Percentiles rank a stretch among this genome's conserved stretches.
Evolutionary conservation across 768 basidiomycete species (phyloP).

Genomic region (Kwoniella bestiolae): DNA sequence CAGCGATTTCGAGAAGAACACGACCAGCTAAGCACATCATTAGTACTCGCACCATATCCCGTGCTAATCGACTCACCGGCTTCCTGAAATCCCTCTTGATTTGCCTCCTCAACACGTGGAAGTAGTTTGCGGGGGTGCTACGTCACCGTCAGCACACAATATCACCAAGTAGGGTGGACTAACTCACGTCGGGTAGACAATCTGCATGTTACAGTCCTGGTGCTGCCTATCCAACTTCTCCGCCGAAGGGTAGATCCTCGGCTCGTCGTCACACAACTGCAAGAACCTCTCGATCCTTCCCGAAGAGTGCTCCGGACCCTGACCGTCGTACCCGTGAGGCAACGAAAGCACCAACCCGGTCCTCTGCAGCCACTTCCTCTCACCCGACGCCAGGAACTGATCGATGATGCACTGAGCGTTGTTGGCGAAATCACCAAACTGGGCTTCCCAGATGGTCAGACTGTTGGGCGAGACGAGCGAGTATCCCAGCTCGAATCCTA

Average conservation of each 20-base stretch:
- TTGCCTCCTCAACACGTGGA: conserved; percentile 96
- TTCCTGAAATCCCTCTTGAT: conserved; percentile 98
- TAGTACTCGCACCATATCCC: neutral
- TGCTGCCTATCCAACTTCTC: conserved; percentile 93
- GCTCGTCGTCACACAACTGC: conserved; percentile 97
- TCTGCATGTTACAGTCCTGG: conserved; percentile 99
- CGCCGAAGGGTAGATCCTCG: conserved; percentile 80
- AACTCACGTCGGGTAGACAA: conserved; percentile 91
- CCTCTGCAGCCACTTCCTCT: conserved; percentile 96
- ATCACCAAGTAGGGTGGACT: neutral
- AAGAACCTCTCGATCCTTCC: conserved; percentile 94
- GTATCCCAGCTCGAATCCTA: conserved; percentile 98
- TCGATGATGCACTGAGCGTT: conserved; percentile 98
- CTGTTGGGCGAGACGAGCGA: conserved; percentile 93
- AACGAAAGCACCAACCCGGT: conserved; percentile 84
- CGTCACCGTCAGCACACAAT: neutral
- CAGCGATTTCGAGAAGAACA: conserved; percentile 97
- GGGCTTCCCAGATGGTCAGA: conserved; percentile 97
- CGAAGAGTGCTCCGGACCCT: conserved; percentile 97
- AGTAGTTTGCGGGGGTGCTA: conserved; percentile 94
- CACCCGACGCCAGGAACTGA: conserved; percentile 96
- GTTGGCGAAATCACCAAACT: conserved; percentile 96
- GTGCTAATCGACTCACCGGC: conserved; percentile 65
- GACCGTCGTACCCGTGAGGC: conserved; percentile 97
- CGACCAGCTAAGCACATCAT: conserved; percentile 66